Percentiles rank a stretch among this genome's conserved stretches.
These are phyloP conservation scores for Ustilago hordei DNA, from an alignment of 1,284 basidiomycete genomes.

Conservation along the genomic window DNA sequence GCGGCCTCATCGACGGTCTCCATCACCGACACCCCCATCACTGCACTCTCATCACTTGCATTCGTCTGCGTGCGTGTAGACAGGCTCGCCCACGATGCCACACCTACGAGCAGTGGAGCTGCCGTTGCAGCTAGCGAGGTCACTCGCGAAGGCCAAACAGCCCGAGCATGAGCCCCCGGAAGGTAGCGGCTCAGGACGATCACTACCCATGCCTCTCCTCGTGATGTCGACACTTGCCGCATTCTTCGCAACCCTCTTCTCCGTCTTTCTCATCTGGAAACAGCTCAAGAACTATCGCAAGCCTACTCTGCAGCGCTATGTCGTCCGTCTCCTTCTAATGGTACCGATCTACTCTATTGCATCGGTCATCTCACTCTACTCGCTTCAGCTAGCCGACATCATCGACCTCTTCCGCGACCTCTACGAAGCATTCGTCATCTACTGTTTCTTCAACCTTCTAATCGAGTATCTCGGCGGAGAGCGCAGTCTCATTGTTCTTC, in stretches of 20 bases:
- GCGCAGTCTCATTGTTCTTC: slow-evolving; percentile 86
- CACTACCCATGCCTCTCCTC: slow-evolving; percentile 74
- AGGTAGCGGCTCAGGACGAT: slow-evolving; percentile 72
- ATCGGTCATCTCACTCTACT: slow-evolving; percentile 92
- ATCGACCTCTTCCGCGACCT: slow-evolving; percentile 95
- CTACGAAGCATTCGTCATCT: slow-evolving; percentile 98
- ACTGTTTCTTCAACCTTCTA: slow-evolving; percentile 74
- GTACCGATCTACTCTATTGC: slow-evolving; percentile 92
- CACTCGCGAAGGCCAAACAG: slow-evolving; percentile 14
- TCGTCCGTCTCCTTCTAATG: slow-evolving; percentile 96
- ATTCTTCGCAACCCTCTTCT: slow-evolving; percentile 77
- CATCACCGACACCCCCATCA: neutral
- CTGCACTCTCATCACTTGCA: neutral
- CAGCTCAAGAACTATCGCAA: slow-evolving; percentile 78
- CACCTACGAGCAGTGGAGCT: slow-evolving; percentile 10
- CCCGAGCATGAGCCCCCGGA: slow-evolving; percentile 28
- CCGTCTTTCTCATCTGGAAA: slow-evolving; percentile 83
- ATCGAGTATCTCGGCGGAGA: slow-evolving; percentile 88
- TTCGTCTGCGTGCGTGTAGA: neutral
- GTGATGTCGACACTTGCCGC: slow-evolving; percentile 76
- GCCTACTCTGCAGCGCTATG: slow-evolving; percentile 76
- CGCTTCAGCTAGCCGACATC: slow-evolving; percentile 92
- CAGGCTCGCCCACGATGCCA: slow-evolving; percentile 20
- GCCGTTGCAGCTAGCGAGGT: slow-evolving; percentile 13
- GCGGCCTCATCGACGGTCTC: slow-evolving; percentile 1